Evolutionary conservation across 345 rosid genomes (phyloP).

Genomic region (Salix dunnii): DNA sequence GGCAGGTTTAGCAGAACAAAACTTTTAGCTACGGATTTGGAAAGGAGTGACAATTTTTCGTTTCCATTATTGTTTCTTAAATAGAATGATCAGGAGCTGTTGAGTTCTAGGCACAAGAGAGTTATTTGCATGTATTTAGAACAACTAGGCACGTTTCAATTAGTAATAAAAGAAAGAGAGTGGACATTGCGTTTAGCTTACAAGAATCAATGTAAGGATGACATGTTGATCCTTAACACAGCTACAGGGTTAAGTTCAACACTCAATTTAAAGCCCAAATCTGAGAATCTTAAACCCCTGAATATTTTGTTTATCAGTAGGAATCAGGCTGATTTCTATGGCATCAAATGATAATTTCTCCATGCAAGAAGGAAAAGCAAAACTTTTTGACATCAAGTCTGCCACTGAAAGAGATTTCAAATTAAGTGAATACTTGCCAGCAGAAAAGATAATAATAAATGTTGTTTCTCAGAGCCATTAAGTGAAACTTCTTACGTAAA

Average conservation of each 20-base stretch:
- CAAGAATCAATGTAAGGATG: neutral
- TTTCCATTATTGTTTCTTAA: too few species aligned
- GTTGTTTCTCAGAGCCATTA: neutral
- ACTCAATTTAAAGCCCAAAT: neutral
- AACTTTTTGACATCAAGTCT: neutral
- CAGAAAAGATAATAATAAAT: neutral
- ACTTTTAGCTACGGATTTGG: too few species aligned
- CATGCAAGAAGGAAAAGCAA: neutral
- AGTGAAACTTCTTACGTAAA: neutral
- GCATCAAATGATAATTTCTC: neutral
- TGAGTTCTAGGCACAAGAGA: too few species aligned
- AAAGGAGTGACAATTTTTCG: too few species aligned
- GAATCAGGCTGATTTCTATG: neutral
- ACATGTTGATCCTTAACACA: neutral
- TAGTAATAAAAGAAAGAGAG: neutral
- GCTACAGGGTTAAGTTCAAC: neutral
- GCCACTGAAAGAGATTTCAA: neutral
- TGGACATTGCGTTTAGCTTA: neutral
- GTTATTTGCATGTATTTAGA: too few species aligned
- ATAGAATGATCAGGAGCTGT: too few species aligned
- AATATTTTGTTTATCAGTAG: neutral
- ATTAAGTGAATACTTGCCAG: neutral
- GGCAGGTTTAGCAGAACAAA: too few species aligned
- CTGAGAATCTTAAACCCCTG: neutral
- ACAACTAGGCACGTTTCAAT: neutral